Percentiles rank a stretch among this genome's conserved stretches.
These are phyloP conservation scores for Populus simonii DNA, from an alignment of 345 rosid genomes.

Conservation along the genomic window DNA sequence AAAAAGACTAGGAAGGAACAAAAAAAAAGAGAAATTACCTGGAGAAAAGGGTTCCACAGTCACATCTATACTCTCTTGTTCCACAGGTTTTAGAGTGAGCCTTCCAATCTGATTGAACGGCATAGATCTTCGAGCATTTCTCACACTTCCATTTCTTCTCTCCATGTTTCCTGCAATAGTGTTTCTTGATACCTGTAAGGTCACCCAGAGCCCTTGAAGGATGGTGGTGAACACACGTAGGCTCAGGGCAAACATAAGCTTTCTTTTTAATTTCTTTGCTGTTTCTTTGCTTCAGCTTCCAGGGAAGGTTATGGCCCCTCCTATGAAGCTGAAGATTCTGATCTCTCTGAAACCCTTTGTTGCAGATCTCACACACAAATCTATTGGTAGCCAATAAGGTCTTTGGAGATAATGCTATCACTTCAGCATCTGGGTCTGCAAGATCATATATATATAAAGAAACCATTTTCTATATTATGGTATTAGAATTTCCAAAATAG, in stretches of 20 bases:
- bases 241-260: conserved; percentile 79
- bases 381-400: conserved; percentile 79
- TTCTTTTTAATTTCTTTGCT: conserved; percentile 54
- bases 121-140: conserved; percentile 85
- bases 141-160: conserved; percentile 98
- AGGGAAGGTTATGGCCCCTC: conserved; percentile 94
- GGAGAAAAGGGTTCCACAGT: conserved; percentile 90
- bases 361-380: conserved; percentile 93
- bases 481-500: background rate
- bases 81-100: conserved; percentile 97
- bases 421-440: conserved; percentile 89
- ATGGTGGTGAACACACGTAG: conserved; percentile 80
- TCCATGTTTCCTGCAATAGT: conserved; percentile 86
- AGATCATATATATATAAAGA: background rate
- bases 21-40: conserved; percentile 42
- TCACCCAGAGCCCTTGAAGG: conserved; percentile 93
- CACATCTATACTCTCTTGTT: conserved; percentile 90
- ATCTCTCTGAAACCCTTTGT: conserved; percentile 91
- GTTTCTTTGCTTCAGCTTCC: conserved; percentile 85
- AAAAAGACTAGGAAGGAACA: background rate
- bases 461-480: background rate
- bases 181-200: conserved; percentile 95
- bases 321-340: conserved; percentile 94
- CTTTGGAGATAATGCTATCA: conserved; percentile 83
- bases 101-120: conserved; percentile 96